Base-by-base conservation (phyloP, 2,329 filamentous ascomycete genomes). In the Arachnomyces sp. region DNA sequence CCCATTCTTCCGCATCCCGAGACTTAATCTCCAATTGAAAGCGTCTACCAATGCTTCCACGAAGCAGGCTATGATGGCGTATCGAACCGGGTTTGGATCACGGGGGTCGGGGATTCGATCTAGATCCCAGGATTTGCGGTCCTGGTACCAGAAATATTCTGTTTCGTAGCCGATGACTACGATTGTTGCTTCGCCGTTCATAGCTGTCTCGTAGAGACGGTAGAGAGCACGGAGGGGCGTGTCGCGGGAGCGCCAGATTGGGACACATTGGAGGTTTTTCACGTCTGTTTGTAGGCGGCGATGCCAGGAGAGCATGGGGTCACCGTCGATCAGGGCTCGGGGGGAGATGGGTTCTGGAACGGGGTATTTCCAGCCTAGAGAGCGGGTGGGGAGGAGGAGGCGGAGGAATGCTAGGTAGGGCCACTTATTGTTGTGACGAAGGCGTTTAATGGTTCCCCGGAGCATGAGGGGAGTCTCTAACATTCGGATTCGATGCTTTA, bases 31-130 rank as follows among this genome's bases (percentile, higher is more conserved):
- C 43, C 49, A 56, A 32, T 57, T 57, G 29, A 56, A 51, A 5
- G 52, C 45, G 8, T 46, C 34, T 3, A 43, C 45, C 28, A 56
- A 29, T 14, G 47, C 44, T 20, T 56, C 53, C 3, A 47, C 39
- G 7, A 57, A 43, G 34, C 49, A 50, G 7, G 53, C 53, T 30
- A 57, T 40, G 29, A 56, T 47, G 8, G 54, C 53, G 36, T 57
- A 56, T 16, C 53, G 49, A 37, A 56, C 40, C n/a, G 52, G 53
- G 45, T 56, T 46, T 7, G 40, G 33, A 31, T 56, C 54, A 6
- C 30, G 25, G 4, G 56, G 55, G 28, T 58, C 56, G 7, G 49
- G 53, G 16, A 58, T 52, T 12, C 38, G 43, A 28, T 42, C 15
- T 5, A 54, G 36, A 17, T 39, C 31, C 54, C 52, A 58, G 28